Evolutionary conservation across 306 rosid species (phyloP).

Genomic region (Adenanthera pavonina): DNA sequence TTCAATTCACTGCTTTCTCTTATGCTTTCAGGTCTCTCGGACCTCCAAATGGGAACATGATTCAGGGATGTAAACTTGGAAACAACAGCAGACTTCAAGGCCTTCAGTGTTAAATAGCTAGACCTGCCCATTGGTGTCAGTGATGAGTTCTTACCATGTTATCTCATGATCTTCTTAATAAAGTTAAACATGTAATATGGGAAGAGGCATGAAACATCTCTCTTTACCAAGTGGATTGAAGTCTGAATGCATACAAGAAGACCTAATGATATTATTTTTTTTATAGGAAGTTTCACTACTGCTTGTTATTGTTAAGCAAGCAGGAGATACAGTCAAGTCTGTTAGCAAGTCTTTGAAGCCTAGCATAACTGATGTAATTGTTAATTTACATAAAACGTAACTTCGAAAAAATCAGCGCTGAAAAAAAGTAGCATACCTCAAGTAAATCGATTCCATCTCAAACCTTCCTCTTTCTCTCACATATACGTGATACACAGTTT

Average conservation of each 20-base stretch:
- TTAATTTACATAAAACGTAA: background rate
- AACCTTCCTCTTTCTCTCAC: slow-evolving; percentile 95
- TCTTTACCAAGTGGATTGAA: background rate
- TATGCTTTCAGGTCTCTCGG: slow-evolving; percentile 85
- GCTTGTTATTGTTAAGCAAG: background rate
- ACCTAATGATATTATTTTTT: background rate
- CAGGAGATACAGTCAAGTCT: slow-evolving; percentile 14
- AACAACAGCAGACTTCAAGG: slow-evolving; percentile 63
- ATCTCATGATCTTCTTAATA: slow-evolving; percentile 24
- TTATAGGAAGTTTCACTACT: background rate
- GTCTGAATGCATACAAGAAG: background rate
- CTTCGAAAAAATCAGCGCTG: background rate
- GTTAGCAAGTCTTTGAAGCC: background rate
- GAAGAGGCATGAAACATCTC: background rate
- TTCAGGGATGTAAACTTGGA: slow-evolving; percentile 70
- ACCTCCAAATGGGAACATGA: slow-evolving; percentile 83
- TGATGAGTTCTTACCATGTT: slow-evolving; percentile 31
- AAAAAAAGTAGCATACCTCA: slow-evolving; percentile 65
- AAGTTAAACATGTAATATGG: slow-evolving; percentile 2
- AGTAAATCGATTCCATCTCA: slow-evolving; percentile 78
- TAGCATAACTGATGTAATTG: background rate
- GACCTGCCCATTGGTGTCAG: slow-evolving; percentile 64
- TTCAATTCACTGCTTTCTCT: slow-evolving; percentile 71
- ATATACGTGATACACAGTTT: slow-evolving; percentile 73
- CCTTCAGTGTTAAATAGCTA: slow-evolving; percentile 67